A percentile compares a stretch with the other conserved stretches of the same genome.
phyloP scores from a whole-genome alignment of 148 eudicot genomes.

The Vaccinium macrocarpon region DNA sequence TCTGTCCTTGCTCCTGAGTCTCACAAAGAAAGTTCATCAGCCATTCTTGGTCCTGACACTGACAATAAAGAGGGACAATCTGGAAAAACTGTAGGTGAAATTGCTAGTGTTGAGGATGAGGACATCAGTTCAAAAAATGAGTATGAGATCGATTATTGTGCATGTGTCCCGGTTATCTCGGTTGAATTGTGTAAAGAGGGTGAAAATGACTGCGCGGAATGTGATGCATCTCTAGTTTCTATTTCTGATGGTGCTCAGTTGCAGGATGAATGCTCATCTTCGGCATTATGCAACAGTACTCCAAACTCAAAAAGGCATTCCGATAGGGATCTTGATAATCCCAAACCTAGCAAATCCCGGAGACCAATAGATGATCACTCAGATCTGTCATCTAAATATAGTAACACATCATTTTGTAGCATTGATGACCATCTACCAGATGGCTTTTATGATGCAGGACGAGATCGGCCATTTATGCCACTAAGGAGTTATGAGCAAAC shows the following conservation, averaged over 20 bases:
- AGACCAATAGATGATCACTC: slow-evolving; percentile 49
- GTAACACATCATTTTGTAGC: slow-evolving; percentile 69
- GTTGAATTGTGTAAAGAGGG: slow-evolving; percentile 26
- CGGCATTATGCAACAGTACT: slow-evolving; percentile 31
- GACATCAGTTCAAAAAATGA: slow-evolving; percentile 25
- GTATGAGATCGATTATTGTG: slow-evolving; percentile 30
- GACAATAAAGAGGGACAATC: slow-evolving; percentile 28
- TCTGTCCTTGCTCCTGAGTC: slow-evolving; percentile 28
- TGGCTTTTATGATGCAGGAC: slow-evolving; percentile 99
- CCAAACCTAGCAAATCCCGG: slow-evolving; percentile 70
- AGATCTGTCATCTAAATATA: slow-evolving; percentile 64
- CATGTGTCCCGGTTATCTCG: slow-evolving; percentile 28
- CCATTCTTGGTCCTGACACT: slow-evolving; percentile 23
- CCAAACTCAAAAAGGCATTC: slow-evolving; percentile 80
- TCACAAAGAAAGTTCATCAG: slow-evolving; percentile 35
- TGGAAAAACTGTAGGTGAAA: slow-evolving; percentile 29
- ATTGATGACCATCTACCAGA: slow-evolving; percentile 71
- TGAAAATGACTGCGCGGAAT: slow-evolving; percentile 25
- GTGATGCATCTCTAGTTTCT: slow-evolving; percentile 33
- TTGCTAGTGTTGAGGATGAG: slow-evolving; percentile 28
- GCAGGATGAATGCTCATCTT: slow-evolving; percentile 38
- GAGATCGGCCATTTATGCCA: slow-evolving; percentile 88
- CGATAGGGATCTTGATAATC: slow-evolving; percentile 71
- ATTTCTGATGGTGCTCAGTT: slow-evolving; percentile 26
- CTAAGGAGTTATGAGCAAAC: slow-evolving; percentile 60